Percentiles rank a stretch among this genome's conserved stretches.
Evolutionary conservation across 352 stramenopile species (phyloP).

Genomic region (Phytophthora kernoviae): DNA sequence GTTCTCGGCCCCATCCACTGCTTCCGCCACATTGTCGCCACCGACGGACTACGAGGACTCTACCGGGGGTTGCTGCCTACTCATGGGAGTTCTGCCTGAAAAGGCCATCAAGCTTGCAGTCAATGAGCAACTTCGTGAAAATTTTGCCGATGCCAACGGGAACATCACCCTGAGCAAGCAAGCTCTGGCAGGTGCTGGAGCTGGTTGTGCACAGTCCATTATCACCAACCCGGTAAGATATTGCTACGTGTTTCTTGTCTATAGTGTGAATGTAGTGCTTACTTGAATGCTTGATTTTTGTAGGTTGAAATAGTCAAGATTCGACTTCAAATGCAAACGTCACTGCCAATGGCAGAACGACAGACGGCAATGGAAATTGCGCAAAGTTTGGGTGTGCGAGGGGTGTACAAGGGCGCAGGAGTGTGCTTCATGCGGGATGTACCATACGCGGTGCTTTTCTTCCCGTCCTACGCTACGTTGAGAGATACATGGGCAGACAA

Average conservation of each 20-base stretch:
- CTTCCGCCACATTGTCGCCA: slow-evolving; percentile 73
- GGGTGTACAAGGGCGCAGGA: slow-evolving; percentile 85
- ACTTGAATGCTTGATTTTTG: slow-evolving; percentile 8
- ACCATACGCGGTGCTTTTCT: slow-evolving; percentile 94
- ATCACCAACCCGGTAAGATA: slow-evolving; percentile 82
- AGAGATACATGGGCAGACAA: slow-evolving; percentile 51
- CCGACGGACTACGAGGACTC: slow-evolving; percentile 68
- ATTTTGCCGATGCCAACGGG: slow-evolving; percentile 64
- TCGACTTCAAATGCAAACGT: slow-evolving; percentile 86
- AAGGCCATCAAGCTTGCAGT: slow-evolving; percentile 93
- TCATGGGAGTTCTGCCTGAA: slow-evolving; percentile 86
- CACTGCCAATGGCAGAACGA: slow-evolving; percentile 65
- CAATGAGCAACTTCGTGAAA: slow-evolving; percentile 90
- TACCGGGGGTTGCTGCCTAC: slow-evolving; percentile 83
- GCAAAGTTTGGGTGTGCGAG: slow-evolving; percentile 70
- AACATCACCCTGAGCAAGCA: slow-evolving; percentile 65
- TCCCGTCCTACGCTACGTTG: slow-evolving; percentile 87
- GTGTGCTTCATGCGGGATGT: slow-evolving; percentile 93
- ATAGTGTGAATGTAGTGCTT: slow-evolving; percentile 14
- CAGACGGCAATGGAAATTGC: slow-evolving; percentile 65
- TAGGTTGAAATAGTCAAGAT: slow-evolving; percentile 94
- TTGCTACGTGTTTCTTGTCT: neutral
- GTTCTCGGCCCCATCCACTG: slow-evolving; percentile 72
- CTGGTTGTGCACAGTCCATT: slow-evolving; percentile 80
- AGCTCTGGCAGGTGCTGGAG: slow-evolving; percentile 72